Conservation (phyloP, 1,139 yeast species). For the Kluyveromyces marxianus region DNA sequence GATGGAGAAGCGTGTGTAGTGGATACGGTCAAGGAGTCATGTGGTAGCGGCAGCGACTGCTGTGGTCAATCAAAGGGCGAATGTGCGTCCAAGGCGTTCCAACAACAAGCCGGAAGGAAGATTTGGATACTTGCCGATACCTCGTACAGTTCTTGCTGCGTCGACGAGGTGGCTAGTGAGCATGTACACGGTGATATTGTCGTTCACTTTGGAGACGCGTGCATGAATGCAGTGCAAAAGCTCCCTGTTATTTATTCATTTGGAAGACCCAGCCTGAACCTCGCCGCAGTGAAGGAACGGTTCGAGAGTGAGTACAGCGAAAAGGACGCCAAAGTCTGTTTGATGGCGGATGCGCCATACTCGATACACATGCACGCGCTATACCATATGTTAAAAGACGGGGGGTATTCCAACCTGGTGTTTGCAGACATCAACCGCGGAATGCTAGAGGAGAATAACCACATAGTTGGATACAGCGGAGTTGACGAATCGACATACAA, state of each 20-base stretch:
- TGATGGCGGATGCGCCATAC: conserved; percentile 66
- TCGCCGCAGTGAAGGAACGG: conserved; percentile 28
- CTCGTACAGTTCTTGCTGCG: conserved; percentile 90
- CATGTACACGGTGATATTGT: conserved; percentile 83
- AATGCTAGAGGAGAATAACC: conserved; percentile 26
- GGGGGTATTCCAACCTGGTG: conserved; percentile 38
- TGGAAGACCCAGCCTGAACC: conserved; percentile 54
- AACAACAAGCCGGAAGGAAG: conserved; percentile 27
- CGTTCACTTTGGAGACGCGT: conserved; percentile 92
- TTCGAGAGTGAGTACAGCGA: conserved; percentile 38
- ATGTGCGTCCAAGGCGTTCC: too few relatives aligned
- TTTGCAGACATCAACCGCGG: conserved; percentile 44
- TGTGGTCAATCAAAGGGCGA: conserved; percentile 14
- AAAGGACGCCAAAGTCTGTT: conserved; percentile 36
- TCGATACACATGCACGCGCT: conserved; percentile 37
- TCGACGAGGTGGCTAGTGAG: conserved; percentile 94
- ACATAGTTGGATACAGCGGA: conserved; percentile 39
- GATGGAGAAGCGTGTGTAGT: conserved; percentile 8
- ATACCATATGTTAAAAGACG: conserved; percentile 30
- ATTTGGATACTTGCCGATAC: conserved; percentile 88
- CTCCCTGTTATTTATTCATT: conserved; percentile 71
- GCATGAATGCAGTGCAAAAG: conserved; percentile 68
- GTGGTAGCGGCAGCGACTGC: conserved; percentile 10
- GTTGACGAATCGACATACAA: conserved; percentile 4
- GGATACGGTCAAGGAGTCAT: neutral